phyloP scores from a whole-genome alignment of 2,329 filamentous ascomycete genomes.

The Grosmannia penicillata region DNA sequence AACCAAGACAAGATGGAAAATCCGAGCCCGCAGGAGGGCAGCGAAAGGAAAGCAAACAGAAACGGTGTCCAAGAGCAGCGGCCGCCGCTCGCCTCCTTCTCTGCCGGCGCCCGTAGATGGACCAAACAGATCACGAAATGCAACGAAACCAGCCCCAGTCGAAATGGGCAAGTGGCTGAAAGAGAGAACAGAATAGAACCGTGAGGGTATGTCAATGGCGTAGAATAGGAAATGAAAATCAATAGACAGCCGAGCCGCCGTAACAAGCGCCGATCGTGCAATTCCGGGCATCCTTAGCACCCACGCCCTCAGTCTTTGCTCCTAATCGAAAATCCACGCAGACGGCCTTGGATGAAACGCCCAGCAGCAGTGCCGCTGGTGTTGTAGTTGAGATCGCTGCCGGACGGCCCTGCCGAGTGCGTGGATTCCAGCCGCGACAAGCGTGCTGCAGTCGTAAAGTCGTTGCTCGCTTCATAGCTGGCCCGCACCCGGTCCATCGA shows the following conservation, averaged over 20 bases:
- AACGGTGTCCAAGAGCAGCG: not conserved
- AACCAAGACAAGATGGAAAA: not conserved
- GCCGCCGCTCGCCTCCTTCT: not conserved
- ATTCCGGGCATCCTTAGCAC: no score
- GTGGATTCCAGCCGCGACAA: slow-evolving; percentile 71
- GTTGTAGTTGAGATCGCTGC: no score
- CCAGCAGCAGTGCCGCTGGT: slow-evolving; percentile 3
- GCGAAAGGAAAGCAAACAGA: not conserved
- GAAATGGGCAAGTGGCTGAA: slow-evolving; percentile 9
- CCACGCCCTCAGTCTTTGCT: slow-evolving; percentile 2
- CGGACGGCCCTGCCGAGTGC: slow-evolving; percentile 26
- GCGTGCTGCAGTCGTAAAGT: slow-evolving; percentile 83
- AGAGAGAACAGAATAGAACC: not conserved
- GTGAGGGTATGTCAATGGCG: not conserved
- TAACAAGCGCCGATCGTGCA: no score
- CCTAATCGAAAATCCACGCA: slow-evolving; percentile 15
- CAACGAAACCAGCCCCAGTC: slow-evolving; percentile 13
- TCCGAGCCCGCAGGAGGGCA: no score
- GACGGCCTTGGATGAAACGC: slow-evolving; percentile 11
- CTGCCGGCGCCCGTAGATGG: slow-evolving; percentile 6
- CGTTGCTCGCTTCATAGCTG: slow-evolving; percentile 75
- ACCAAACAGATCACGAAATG: slow-evolving; percentile 10
- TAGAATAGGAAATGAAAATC: not conserved
- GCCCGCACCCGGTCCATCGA: slow-evolving; percentile 77
- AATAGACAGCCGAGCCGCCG: no score